phyloP scores from a whole-genome alignment of 495 filamentous ascomycete species.

The Xylaria castorea region DNA sequence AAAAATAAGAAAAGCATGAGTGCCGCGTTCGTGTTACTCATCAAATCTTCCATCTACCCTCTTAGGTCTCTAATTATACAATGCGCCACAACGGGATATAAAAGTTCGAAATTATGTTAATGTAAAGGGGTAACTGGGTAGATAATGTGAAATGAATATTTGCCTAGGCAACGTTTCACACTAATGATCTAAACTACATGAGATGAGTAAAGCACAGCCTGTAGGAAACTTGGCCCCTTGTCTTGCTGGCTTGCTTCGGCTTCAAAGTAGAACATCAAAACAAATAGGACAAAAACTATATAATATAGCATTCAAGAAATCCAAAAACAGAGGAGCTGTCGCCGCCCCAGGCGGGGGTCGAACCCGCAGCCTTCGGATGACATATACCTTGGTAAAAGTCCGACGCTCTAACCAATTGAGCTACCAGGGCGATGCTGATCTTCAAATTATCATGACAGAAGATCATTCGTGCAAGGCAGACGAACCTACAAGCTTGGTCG shows the following conservation, averaged over 20 bases:
- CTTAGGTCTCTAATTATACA: background rate
- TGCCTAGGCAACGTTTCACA: background rate
- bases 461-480: background rate
- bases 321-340: background rate
- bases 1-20: background rate
- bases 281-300: background rate
- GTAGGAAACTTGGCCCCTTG: background rate
- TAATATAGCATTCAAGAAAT: background rate
- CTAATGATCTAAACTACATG: background rate
- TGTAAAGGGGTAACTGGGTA: background rate
- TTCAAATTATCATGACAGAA: background rate
- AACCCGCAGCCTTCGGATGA: slow-evolving; percentile 47
- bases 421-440: slow-evolving; percentile 35
- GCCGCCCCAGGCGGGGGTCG: slow-evolving; percentile 43
- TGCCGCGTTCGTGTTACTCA: background rate
- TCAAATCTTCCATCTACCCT: background rate
- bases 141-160: background rate
- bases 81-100: background rate
- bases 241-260: background rate
- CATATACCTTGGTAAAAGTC: slow-evolving; percentile 37
- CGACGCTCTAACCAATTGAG: slow-evolving; percentile 49
- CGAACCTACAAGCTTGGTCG: background rate
- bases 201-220: background rate
- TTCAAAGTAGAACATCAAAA: background rate
- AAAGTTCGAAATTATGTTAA: background rate